phyloP scores from a whole-genome alignment of 352 stramenopile genomes.

The Pythium guiyangense region DNA sequence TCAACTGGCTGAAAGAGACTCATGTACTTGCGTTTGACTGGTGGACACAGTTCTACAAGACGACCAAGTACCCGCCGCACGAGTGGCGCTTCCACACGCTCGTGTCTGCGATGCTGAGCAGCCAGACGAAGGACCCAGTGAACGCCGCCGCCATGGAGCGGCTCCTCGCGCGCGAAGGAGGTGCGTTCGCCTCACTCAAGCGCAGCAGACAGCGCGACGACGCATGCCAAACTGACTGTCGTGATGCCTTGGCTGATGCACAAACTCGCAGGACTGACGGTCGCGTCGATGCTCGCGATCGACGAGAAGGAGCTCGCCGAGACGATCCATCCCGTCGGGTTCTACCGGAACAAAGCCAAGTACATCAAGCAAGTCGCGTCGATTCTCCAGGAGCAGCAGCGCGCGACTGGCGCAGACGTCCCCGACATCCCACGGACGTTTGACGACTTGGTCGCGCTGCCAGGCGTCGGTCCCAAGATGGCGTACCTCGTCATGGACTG shows the following conservation, averaged over 20 bases:
- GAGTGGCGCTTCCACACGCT: constrained; percentile 90
- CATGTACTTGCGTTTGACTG: not conserved
- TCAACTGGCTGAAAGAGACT: no score
- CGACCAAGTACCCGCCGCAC: constrained; percentile 31
- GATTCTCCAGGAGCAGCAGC: constrained; percentile 33
- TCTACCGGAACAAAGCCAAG: constrained; percentile 96
- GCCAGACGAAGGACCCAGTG: constrained; percentile 96
- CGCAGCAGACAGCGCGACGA: no score
- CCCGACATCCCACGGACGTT: constrained; percentile 92
- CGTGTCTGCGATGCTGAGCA: constrained; percentile 95
- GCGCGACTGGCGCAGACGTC: constrained; percentile 11
- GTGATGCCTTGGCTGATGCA: no score
- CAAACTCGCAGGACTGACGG: constrained; percentile 82
- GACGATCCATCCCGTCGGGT: constrained; percentile 91
- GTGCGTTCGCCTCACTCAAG: no score
- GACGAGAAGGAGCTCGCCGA: constrained; percentile 78
- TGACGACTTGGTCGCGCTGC: constrained; percentile 86
- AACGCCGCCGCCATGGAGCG: constrained; percentile 71
- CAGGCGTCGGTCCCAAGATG: constrained; percentile 97
- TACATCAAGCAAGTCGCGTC: constrained; percentile 88
- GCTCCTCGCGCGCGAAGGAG: constrained; percentile 50
- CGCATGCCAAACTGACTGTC: no score
- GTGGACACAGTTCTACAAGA: constrained; percentile 30
- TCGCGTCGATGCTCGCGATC: constrained; percentile 84
- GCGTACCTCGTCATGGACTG: constrained; percentile 93